Base-by-base conservation (phyloP, 179 eudicot species). In the Beta macrorhiza region DNA sequence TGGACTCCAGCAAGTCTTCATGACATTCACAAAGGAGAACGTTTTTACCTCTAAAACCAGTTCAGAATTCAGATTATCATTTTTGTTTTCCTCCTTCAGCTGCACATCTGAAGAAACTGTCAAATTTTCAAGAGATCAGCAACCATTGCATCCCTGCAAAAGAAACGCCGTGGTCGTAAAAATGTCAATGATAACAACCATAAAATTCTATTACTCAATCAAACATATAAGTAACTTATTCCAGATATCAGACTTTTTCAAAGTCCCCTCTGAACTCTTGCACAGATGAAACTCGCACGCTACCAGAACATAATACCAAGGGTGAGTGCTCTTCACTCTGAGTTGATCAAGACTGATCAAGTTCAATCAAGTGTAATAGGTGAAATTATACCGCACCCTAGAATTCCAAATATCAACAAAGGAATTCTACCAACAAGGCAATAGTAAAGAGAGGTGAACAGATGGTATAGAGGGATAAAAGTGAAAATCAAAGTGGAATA, bases 1-100 rank as follows among this genome's bases (percentile, higher is more conserved):
- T 73, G 76, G 76, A 1, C 37, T 53, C 4, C 76, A 73, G 20
- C 76, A 53, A 3, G 44, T 13, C 61, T 72, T 72, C 58, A 72
- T 73, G 44, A 73, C 25, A 73, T 10, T 22, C 22, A 55, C 62
- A 10, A 22, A 22, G 5, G 8, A 52, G 19, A 49, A 72, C 20
- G 29, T 1, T 22, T 49, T 51, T 11, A 72, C 58, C 10, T 51
- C 17, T 51, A 51, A 29, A 16, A 71, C 55, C 25, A 49, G 19
- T 15, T 73, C 47, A 14, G 47, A 14, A 32, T 14, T 72, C 45
- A 14, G 62, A 14, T 53, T 12, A 73, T 73, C 45, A 13, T 22
- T 22, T 73, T 16, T 20, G 42, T 37, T 49, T 5, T 49, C 29
- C 9, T 2, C 61, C 76, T 73, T 5, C 44, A 53, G 45, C n/a